Evolutionary conservation across 495 filamentous ascomycete species (phyloP).

Genomic region (Hypoxylon cercidicola): DNA sequence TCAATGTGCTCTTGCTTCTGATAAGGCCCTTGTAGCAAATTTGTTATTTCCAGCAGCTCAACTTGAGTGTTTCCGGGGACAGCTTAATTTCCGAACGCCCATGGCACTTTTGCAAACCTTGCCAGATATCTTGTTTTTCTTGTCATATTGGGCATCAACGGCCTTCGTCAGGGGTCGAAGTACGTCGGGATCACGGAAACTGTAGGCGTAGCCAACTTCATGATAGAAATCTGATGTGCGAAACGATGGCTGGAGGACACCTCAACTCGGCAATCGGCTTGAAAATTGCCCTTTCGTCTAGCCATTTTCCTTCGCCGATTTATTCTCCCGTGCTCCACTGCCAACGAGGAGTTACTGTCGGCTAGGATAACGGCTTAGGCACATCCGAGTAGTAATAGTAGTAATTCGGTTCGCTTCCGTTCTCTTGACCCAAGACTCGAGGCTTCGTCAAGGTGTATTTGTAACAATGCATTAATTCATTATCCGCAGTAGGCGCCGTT

Average conservation of each 20-base stretch:
- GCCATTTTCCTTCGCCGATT: constrained; percentile 5
- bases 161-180: not conserved
- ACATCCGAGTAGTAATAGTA: constrained; percentile 13
- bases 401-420: too few relatives aligned
- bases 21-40: constrained; percentile 5
- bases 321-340: constrained; percentile 2
- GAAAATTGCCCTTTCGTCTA: not conserved
- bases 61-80: not conserved
- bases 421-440: constrained; percentile 20
- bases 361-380: constrained; percentile 23
- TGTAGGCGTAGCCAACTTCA: constrained; percentile 6
- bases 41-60: constrained; percentile 3
- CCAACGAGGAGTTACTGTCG: constrained; percentile 1
- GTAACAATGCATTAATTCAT: constrained; percentile 22
- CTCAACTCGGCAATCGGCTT: constrained; percentile 23
- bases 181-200: not conserved
- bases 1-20: not conserved
- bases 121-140: constrained; percentile 5
- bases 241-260: constrained; percentile 1
- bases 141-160: constrained; percentile 33
- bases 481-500: constrained; percentile 31
- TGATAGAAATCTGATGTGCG: constrained; percentile 3
- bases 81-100: constrained; percentile 2
- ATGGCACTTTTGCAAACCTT: not conserved
- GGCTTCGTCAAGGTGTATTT: constrained; percentile 18